Percentiles rank a stretch among this genome's conserved stretches.
Evolutionary conservation across 2,329 filamentous ascomycete species (phyloP).

Genomic region (Aureobasidium namibiae): DNA sequence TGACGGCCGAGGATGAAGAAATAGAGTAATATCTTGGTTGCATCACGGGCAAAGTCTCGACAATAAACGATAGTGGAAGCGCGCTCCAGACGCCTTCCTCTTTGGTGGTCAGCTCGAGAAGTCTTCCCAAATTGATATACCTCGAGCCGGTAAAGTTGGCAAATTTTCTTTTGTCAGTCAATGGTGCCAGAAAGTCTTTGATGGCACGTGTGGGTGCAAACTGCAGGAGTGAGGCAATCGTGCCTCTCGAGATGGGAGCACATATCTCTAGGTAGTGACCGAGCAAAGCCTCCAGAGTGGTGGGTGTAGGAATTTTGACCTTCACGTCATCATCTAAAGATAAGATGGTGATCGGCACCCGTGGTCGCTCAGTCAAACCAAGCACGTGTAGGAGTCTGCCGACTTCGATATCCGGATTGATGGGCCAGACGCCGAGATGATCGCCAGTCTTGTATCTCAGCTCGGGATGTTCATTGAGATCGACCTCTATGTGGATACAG

Average conservation of each 20-base stretch:
- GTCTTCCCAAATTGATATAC: slow-evolving; percentile 32
- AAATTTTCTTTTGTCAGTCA: slow-evolving; percentile 27
- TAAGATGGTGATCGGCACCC: slow-evolving; percentile 23
- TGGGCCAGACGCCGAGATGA: slow-evolving; percentile 34
- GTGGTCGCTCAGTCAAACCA: slow-evolving; percentile 18
- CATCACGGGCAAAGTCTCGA: slow-evolving; percentile 24
- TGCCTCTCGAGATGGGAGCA: slow-evolving; percentile 33
- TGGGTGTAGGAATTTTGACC: slow-evolving; percentile 33
- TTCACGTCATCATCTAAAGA: slow-evolving; percentile 24
- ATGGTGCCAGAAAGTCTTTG: slow-evolving; percentile 22
- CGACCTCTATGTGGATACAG: slow-evolving; percentile 35
- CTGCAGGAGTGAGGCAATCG: slow-evolving; percentile 28
- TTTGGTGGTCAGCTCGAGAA: slow-evolving; percentile 25
- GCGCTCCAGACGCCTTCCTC: slow-evolving; percentile 24
- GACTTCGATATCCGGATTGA: slow-evolving; percentile 32
- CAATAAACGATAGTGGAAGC: slow-evolving; percentile 26
- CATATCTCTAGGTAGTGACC: slow-evolving; percentile 41
- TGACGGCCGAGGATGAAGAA: slow-evolving; percentile 31
- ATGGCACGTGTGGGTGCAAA: slow-evolving; percentile 32
- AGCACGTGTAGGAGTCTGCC: slow-evolving; percentile 26
- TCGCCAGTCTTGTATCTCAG: slow-evolving; percentile 38
- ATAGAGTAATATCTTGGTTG: slow-evolving; percentile 30
- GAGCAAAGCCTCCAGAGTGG: slow-evolving; percentile 33
- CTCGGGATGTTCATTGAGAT: slow-evolving; percentile 28
- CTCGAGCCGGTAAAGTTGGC: slow-evolving; percentile 23